Conservation (phyloP, 495 filamentous ascomycete genomes). For the Penicillium canescens region DNA sequence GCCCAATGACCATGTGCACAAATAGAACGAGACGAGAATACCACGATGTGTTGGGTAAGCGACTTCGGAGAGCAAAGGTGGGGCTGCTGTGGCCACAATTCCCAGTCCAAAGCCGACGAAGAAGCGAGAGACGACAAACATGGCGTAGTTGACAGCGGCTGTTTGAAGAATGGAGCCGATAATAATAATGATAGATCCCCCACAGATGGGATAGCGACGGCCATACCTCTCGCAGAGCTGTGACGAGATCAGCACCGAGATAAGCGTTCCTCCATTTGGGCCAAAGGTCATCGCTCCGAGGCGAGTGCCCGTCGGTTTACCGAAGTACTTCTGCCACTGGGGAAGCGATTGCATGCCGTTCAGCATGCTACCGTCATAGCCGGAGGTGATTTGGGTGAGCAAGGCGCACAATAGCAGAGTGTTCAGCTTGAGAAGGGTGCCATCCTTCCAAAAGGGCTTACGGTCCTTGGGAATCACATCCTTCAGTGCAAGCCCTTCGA, state of each 20-base stretch:
- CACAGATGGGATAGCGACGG: constrained; percentile 27
- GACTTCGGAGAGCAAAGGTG: constrained; percentile 63
- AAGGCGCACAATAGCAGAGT: too few species aligned
- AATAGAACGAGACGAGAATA: constrained; percentile 61
- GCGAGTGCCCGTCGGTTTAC: constrained; percentile 49
- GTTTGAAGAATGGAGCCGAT: constrained; percentile 59
- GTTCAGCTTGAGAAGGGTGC: too few species aligned
- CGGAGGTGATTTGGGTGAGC: too few species aligned
- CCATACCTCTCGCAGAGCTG: too few species aligned
- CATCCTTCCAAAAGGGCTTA: too few species aligned
- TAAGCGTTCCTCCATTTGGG: constrained; percentile 51
- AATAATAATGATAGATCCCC: constrained; percentile 60
- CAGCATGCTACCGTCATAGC: background rate
- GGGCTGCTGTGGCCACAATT: constrained; percentile 56
- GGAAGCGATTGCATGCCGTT: constrained; percentile 37
- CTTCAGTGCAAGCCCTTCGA: too few species aligned
- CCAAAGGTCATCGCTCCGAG: constrained; percentile 65
- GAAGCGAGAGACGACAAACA: constrained; percentile 61
- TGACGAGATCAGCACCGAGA: too few species aligned
- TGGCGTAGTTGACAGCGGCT: constrained; percentile 37
- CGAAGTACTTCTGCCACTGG: constrained; percentile 37
- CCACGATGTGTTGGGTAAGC: constrained; percentile 63
- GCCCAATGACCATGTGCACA: constrained; percentile 63
- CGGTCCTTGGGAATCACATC: too few species aligned
- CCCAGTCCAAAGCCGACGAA: constrained; percentile 61